These are phyloP conservation scores for Syzygium malaccense DNA, from an alignment of 441 rosid genomes.

Conservation along the genomic window DNA sequence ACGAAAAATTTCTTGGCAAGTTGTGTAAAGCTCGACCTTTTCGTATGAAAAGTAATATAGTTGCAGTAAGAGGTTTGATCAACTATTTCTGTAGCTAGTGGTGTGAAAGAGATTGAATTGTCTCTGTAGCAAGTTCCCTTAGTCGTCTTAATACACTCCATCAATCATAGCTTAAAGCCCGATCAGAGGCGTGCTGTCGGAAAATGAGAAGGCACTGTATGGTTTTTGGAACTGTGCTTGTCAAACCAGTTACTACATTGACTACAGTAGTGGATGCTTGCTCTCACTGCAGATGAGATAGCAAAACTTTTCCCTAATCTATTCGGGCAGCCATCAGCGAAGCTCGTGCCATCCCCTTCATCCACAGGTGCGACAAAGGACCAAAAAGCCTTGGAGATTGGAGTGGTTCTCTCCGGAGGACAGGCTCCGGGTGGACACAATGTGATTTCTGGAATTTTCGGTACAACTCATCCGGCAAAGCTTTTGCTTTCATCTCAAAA, in stretches of 20 bases:
- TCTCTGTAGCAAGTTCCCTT: fast-evolving
- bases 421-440: slow-evolving; percentile 99
- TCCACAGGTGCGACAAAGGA: not conserved
- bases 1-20: not conserved
- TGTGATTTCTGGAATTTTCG: slow-evolving; percentile 90
- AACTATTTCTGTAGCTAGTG: not conserved
- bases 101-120: not conserved
- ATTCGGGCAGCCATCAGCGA: not conserved
- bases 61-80: not conserved
- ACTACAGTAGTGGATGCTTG: not conserved
- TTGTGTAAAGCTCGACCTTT: not conserved
- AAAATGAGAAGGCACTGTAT: not conserved
- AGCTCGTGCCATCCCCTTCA: not conserved
- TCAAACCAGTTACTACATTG: not conserved
- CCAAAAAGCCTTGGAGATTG: slow-evolving; percentile 17
- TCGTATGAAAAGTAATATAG: not conserved
- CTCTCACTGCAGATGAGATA: not conserved
- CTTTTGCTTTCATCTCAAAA: not conserved
- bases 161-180: not conserved
- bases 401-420: slow-evolving; percentile 95
- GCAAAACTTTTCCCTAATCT: slow-evolving; percentile 3
- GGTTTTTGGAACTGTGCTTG: not conserved
- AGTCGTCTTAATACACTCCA: not conserved
- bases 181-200: not conserved
- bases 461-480: slow-evolving; percentile 25